Evolutionary conservation across 164 flowering plant species (phyloP), one percentile per base, ranked within the genome.

Genomic region (Vitis rotundifolia): DNA sequence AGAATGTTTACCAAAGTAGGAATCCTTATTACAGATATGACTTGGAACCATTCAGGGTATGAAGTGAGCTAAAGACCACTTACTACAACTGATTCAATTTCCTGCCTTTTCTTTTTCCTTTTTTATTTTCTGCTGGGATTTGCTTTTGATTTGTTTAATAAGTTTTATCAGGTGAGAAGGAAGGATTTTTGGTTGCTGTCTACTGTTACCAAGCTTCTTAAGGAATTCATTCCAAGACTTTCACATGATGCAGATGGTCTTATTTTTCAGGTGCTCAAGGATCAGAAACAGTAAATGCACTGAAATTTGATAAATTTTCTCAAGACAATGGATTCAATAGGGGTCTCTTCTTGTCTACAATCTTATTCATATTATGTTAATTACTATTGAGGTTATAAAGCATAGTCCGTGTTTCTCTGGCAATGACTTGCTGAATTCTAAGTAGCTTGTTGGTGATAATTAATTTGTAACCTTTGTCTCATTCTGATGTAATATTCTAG

Each of bases 231-330:
- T 80, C 98, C 99, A 1, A 86, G 53, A 78, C 97, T 96, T 68
- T 89, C 99, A 31, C 99, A 96, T 86, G 97, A 67, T n/a, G 98
- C 99, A 48, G 99, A 96, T 88, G 99, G 99, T 71, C 98, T 96
- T 73, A 88, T 96, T 70, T 96, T 96, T 82, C 99, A 96, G 98
- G 98, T 96, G 69, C 60, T 63, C 63, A 65, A 37, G 16, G 54
- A 61, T 31, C 13, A 11, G 18, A 56, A 58, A 57, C 18, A 2
- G 9, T 59, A 18, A 18, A 18, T 57, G 28, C 59, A 10, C 19
- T 57, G 22, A 19, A 16, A 57, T 57, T 57, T 10, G 28, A 57
- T 57, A 10, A 57, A 16, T 57, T 57, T 53, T n/a, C n/a, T 9
- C 26, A 37, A 37, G 44, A 37, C 44, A 37, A 37, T 37, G 44